A percentile compares a stretch with the other conserved stretches of the same genome.
phyloP scores from a whole-genome alignment of 371 early-diverging fungal species.

The Apophysomyces trapeziformis region DNA sequence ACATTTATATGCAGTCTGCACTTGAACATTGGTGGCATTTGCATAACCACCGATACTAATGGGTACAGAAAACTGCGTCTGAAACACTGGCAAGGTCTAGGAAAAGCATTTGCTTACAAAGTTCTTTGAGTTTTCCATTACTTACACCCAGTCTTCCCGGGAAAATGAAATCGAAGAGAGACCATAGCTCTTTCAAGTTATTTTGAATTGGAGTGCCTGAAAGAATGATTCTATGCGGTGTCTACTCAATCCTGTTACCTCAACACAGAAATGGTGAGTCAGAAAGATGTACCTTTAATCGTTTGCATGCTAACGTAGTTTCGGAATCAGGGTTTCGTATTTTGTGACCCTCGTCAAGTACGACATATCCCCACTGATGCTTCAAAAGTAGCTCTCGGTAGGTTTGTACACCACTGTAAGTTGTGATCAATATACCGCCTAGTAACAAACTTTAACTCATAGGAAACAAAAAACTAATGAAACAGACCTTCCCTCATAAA shows the following conservation, averaged over 20 bases:
- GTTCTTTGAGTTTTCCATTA: background rate
- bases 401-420: conserved; percentile 82
- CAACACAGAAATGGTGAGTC: background rate
- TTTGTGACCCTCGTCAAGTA: conserved; percentile 98
- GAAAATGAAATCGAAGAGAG: conserved; percentile 93
- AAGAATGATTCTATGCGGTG: conserved; percentile 87
- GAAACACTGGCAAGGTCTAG: conserved; percentile 88
- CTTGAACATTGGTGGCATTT: conserved; percentile 85
- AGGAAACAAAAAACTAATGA: background rate
- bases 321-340: conserved; percentile 95
- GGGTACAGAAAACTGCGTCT: conserved; percentile 89
- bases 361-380: conserved; percentile 86
- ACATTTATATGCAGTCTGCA: conserved; percentile 93
- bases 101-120: conserved; percentile 6
- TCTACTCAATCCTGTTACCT: conserved; percentile 42
- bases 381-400: conserved; percentile 70
- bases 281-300: conserved; percentile 54
- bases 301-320: conserved; percentile 87
- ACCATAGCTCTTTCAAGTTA: conserved; percentile 97
- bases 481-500: conserved; percentile 34
- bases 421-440: conserved; percentile 89
- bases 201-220: conserved; percentile 99
- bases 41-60: conserved; percentile 94
- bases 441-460: background rate
- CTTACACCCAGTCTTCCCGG: conserved; percentile 92